Percentiles rank a stretch among this genome's conserved stretches.
Conservation (phyloP, 1,284 basidiomycete species). For the Crocinoboletus sp. region DNA sequence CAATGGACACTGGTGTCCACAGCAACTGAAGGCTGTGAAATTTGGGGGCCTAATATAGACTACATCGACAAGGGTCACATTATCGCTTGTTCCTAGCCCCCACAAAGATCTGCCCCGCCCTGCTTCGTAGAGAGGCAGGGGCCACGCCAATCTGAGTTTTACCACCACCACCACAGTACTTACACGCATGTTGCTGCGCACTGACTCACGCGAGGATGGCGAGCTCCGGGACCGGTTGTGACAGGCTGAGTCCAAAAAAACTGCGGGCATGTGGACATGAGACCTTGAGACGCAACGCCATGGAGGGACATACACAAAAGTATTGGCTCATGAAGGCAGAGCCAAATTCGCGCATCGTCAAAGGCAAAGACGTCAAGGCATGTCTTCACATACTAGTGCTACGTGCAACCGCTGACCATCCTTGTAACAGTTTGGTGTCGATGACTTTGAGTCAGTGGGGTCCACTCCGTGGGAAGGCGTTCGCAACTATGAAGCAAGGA, state of each 20-base stretch:
- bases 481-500: constrained; percentile 88
- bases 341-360: constrained; percentile 82
- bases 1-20: background rate
- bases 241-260: too few relatives aligned
- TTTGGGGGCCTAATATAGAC: background rate
- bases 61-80: constrained; percentile 4
- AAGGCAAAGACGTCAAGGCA: constrained; percentile 89
- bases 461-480: constrained; percentile 91
- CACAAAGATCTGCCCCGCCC: too few relatives aligned
- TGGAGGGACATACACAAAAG: constrained; percentile 18
- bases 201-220: too few relatives aligned
- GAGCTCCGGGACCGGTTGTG: too few relatives aligned
- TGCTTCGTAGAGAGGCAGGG: too few relatives aligned
- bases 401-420: background rate
- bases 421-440: constrained; percentile 73
- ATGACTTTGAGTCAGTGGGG: constrained; percentile 76
- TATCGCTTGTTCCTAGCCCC: too few relatives aligned
- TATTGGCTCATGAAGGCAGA: constrained; percentile 92
- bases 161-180: too few relatives aligned
- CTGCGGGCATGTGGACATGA: too few relatives aligned
- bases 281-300: background rate
- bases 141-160: too few relatives aligned
- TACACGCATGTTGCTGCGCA: too few relatives aligned
- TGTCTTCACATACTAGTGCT: constrained; percentile 17
- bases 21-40: constrained; percentile 8